Percentiles rank a stretch among this genome's conserved stretches.
Conservation (phyloP, 345 rosid genomes). For the Draba incana region DNA sequence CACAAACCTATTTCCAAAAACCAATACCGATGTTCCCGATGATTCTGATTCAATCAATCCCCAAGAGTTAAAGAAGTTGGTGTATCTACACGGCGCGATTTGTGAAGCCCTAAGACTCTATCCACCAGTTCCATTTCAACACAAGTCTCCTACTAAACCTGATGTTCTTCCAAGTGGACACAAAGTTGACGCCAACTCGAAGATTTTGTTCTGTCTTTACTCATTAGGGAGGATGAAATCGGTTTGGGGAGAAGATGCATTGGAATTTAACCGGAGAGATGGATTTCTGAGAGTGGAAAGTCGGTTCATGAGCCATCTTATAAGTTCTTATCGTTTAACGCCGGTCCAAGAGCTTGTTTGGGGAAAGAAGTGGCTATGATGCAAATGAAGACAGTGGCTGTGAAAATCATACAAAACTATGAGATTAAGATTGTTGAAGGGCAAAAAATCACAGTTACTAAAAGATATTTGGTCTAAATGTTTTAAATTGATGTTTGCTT, state of each 20-base stretch:
- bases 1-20: conserved; percentile 4
- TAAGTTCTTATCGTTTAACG: conserved; percentile 44
- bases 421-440: conserved; percentile 33
- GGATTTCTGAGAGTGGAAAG: conserved; percentile 40
- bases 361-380: conserved; percentile 42
- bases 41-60: conserved; percentile 14
- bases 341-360: conserved; percentile 44
- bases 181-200: conserved; percentile 39
- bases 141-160: conserved; percentile 36
- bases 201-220: conserved; percentile 39
- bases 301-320: conserved; percentile 43
- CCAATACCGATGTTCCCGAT: background rate
- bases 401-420: conserved; percentile 32
- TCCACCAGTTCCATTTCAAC: conserved; percentile 46
- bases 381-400: conserved; percentile 38
- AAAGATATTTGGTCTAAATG: conserved; percentile 29
- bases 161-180: conserved; percentile 46
- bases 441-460: conserved; percentile 27
- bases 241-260: conserved; percentile 44
- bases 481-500: background rate
- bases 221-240: conserved; percentile 45
- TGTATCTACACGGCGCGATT: conserved; percentile 39
- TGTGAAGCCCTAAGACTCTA: conserved; percentile 44
- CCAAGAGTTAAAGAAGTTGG: conserved; percentile 34
- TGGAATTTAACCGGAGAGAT: conserved; percentile 45